Conservation (phyloP, 441 rosid species). For the Bruguiera hainesii region DNA sequence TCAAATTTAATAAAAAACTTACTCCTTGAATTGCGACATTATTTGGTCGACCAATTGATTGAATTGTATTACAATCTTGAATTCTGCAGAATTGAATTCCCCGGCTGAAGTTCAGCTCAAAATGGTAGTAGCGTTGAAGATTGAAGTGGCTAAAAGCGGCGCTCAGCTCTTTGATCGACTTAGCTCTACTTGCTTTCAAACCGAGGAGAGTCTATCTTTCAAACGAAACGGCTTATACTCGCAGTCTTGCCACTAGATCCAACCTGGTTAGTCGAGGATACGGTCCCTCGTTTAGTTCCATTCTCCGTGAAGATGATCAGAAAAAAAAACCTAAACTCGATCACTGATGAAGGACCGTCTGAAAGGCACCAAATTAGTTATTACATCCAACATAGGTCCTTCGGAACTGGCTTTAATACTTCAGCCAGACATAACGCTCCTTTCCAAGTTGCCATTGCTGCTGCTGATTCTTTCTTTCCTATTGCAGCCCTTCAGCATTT, state of each 20-base stretch:
- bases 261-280: conserved; percentile 32
- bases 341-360: conserved; percentile 20
- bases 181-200: no score
- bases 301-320: conserved; percentile 39
- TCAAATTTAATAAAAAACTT: no score
- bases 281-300: conserved; percentile 34
- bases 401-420: conserved; percentile 29
- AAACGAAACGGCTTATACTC: conserved; percentile 46
- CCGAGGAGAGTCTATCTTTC: no score
- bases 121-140: no score
- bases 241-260: conserved; percentile 48
- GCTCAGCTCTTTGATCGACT: no score
- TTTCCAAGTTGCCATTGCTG: neutral
- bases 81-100: no score
- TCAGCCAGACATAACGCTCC: conserved; percentile 24
- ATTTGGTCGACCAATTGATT: no score
- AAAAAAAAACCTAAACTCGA: conserved; percentile 16
- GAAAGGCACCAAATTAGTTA: neutral
- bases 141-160: no score
- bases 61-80: no score
- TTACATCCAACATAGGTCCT: conserved; percentile 25
- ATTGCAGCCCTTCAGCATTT: conserved; percentile 60
- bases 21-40: no score
- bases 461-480: conserved; percentile 61
- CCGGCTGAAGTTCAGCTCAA: no score